Base-by-base conservation (phyloP, 441 rosid species). In the Mallotus repandus region DNA sequence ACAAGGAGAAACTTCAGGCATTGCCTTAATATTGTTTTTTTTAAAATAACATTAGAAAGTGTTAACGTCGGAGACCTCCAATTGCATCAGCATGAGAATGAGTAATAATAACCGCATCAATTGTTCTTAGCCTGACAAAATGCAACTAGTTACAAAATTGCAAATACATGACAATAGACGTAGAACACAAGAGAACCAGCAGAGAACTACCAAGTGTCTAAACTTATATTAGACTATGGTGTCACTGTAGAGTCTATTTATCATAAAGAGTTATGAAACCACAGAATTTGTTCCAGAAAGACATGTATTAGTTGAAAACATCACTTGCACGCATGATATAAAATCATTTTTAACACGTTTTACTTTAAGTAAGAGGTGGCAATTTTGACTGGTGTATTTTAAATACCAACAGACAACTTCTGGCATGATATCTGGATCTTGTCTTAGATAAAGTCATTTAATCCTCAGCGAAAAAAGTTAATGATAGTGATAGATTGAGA, bases 11-110 rank as follows among this genome's bases (percentile, higher is more conserved):
- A 70, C 56, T 52, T 67, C 32, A 60, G 21, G 60, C 67, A 49
- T 57, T 14, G 14, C 61, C 38, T 13, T 19, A 22, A 25, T 38
- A 58, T 41, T 32, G 22, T 53, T 32, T 14, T 3, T 21, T 21
- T 14, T 21, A 72, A 76, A 72, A 75, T 68, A 69, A 72, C 69
- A 80, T 66, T 53, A 69, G 76, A 73, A 88, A 83, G 85, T 76
- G 75, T 79, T 82, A 68, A 79, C 80, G 86, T 73, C 83, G 80
- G 91, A 92, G 94, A 94, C 97, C 97, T 92, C 97, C 97, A 84
- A 92, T 89, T 77, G 97, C 97, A 84, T 91, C 93, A 83, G 99
- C 99, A 86, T 89, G 97, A 83, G 97, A 92, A 89, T 94, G 99
- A 81, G 99, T 94, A 76, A 91, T 91, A 81, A 92, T 72, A 87